Conservation (phyloP, 1,139 yeast species). For the Blastobotrys aristatus region DNA sequence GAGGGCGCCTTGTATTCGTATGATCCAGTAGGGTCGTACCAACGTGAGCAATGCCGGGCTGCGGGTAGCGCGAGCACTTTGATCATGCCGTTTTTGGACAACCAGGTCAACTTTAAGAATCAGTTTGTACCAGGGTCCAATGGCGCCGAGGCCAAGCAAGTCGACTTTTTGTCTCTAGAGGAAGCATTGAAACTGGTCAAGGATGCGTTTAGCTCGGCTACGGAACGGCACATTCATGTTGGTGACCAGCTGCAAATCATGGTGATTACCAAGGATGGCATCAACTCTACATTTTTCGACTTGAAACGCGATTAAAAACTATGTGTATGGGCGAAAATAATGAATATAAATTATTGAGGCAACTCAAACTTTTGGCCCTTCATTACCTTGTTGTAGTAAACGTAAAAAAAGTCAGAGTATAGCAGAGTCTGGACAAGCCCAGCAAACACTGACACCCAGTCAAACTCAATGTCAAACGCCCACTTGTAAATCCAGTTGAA, state of each 20-base stretch:
- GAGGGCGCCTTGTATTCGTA: conserved; percentile 93
- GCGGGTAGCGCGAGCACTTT: conserved; percentile 97
- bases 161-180: conserved; percentile 65
- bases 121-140: conserved; percentile 77
- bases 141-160: conserved; percentile 46
- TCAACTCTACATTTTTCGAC: conserved; percentile 74
- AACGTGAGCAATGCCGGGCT: conserved; percentile 94
- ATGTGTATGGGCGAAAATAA: neutral
- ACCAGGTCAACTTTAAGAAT: conserved; percentile 92
- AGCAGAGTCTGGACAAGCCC: conserved; percentile 82
- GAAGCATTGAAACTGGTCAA: conserved; percentile 82
- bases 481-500: conserved; percentile 95
- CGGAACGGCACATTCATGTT: conserved; percentile 96
- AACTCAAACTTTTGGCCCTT: conserved; percentile 76
- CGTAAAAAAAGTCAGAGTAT: conserved; percentile 92
- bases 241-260: conserved; percentile 93
- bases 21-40: conserved; percentile 97
- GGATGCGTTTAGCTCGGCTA: conserved; percentile 93
- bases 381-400: conserved; percentile 79
- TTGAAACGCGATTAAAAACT: conserved; percentile 73
- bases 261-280: conserved; percentile 91
- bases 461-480: conserved; percentile 60
- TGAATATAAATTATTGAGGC: conserved; percentile 47
- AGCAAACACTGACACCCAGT: conserved; percentile 65
- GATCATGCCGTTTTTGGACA: conserved; percentile 95